A percentile compares a stretch with the other conserved stretches of the same genome.
Evolutionary conservation across 2,329 filamentous ascomycete species (phyloP).

Genomic region (Aureobasidium sp.): DNA sequence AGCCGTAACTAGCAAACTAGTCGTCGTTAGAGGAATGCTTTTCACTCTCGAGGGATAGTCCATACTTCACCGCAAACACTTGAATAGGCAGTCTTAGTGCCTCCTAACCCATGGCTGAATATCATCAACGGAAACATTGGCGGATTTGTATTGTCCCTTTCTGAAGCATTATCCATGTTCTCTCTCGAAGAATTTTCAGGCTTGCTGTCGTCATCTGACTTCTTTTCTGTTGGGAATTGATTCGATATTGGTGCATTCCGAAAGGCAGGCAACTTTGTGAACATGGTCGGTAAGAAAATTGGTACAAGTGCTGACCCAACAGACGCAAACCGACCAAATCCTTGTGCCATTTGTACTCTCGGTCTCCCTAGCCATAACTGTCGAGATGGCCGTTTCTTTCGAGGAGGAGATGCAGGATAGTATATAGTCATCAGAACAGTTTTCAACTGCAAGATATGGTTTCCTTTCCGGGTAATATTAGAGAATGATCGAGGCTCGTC

Average conservation of each 20-base stretch:
- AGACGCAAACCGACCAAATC: conserved; percentile 56
- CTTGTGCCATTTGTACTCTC: conserved; percentile 48
- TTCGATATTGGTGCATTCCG: conserved; percentile 53
- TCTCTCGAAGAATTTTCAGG: not conserved
- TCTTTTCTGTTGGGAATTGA: conserved; percentile 39
- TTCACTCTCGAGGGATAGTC: not conserved
- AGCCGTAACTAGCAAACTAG: conserved; percentile 56
- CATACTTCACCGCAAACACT: conserved; percentile 52
- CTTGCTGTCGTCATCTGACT: conserved; percentile 36
- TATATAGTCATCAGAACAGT: conserved; percentile 61
- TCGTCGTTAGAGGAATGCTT: not conserved
- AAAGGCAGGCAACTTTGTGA: conserved; percentile 59
- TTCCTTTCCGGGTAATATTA: conserved; percentile 43
- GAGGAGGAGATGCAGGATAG: conserved; percentile 48
- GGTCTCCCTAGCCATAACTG: conserved; percentile 58
- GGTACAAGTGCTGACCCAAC: conserved; percentile 45
- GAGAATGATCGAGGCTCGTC: conserved; percentile 43
- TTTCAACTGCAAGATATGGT: conserved; percentile 45
- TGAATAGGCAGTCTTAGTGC: conserved; percentile 56
- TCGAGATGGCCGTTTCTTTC: conserved; percentile 41
- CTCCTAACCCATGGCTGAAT: conserved; percentile 61
- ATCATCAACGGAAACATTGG: conserved; percentile 56
- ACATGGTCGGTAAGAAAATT: conserved; percentile 53
- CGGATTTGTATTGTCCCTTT: conserved; percentile 24
- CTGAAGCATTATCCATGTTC: not conserved